Base-by-base conservation (phyloP, 2,329 filamentous ascomycete genomes). In the Raffaelea deltoideospora region DNA sequence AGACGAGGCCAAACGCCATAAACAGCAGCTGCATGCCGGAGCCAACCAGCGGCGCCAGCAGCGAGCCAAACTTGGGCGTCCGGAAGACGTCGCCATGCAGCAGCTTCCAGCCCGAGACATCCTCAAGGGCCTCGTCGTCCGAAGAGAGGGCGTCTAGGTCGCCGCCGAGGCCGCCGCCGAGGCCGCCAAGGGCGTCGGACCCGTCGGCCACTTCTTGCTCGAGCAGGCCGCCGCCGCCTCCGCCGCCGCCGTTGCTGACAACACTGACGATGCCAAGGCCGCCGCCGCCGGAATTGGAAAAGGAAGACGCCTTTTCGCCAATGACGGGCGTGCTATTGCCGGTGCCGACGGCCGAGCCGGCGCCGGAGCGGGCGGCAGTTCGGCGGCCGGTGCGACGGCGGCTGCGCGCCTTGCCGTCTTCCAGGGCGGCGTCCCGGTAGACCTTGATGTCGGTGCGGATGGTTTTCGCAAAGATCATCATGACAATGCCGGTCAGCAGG, bases 61-160 rank as follows among this genome's bases (percentile, higher is more conserved):
- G 63, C 35, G 75, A 71, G 21, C 81, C 82, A 44, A 74, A 71
- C 3, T 64, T 56, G 1, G 85, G 85, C 20, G 76, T 64, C 33
- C 85, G 72, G 61, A 93, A 93, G 4, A 92, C 82, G 54, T 93
- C 85, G n/a, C 72, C 82, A 49, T 92, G 83, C 3, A 93, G 65
- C 14, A 90, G 63, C 54, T 93, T 93, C 85, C 85, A 93, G 35
- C 85, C 84, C 2, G 81, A 83, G 21, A 81, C 69, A 47, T 93
- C 85, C 49, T 93, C 85, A 7, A 83, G 54, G 0, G 69, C 59
- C 46, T 86, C 80, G 34, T 84, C 81, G 30, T 85, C 81, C 5
- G 72, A 78, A 5, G 65, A 68, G 9, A 68, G 41, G 7, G 26
- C 59, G 36, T 65, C 69, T 28, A 45, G 62, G 41, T 70, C 66